These are phyloP conservation scores for Penicillium occitanis DNA, from an alignment of 2,329 filamentous ascomycete species.

Conservation along the genomic window DNA sequence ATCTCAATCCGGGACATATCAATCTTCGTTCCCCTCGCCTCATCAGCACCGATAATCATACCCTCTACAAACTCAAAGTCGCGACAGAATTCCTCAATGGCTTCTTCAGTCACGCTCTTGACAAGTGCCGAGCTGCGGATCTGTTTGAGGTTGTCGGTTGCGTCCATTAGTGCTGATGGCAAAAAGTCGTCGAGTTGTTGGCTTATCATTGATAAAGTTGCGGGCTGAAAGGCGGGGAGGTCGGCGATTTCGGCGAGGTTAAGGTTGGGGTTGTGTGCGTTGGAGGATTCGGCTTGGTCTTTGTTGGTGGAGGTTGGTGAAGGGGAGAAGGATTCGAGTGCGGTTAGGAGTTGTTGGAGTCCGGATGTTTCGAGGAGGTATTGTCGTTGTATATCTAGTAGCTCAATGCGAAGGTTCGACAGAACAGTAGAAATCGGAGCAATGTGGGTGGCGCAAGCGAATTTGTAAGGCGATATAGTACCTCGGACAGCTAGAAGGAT, in stretches of 20 bases:
- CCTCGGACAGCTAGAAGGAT: constrained; percentile 45
- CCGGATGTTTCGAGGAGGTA: constrained; percentile 77
- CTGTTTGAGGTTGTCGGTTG: constrained; percentile 73
- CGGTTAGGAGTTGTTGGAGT: constrained; percentile 62
- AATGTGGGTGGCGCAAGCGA: constrained; percentile 62
- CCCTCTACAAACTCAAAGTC: constrained; percentile 75
- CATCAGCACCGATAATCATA: constrained; percentile 60
- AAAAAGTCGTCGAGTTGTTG: constrained; percentile 85
- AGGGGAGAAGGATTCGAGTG: constrained; percentile 49
- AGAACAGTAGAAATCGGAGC: constrained; percentile 56
- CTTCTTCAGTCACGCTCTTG: constrained; percentile 75
- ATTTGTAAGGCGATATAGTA: constrained; percentile 50
- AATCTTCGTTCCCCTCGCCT: constrained; percentile 40
- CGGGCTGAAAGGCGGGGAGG: constrained; percentile 59
- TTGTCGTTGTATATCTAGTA: constrained; percentile 67
- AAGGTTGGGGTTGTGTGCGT: constrained; percentile 32
- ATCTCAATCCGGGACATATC: constrained; percentile 34
- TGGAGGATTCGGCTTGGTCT: constrained; percentile 10
- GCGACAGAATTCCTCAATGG: constrained; percentile 77
- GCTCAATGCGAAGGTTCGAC: constrained; percentile 47
- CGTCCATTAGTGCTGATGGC: constrained; percentile 89
- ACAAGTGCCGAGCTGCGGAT: constrained; percentile 72
- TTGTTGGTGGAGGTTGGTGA: not conserved
- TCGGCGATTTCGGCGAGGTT: constrained; percentile 57
- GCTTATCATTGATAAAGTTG: constrained; percentile 64